Evolutionary conservation across 2,329 filamentous ascomycete genomes (phyloP), one percentile per base, ranked within the genome.

Genomic region (Aspergillus transmontanensis): DNA sequence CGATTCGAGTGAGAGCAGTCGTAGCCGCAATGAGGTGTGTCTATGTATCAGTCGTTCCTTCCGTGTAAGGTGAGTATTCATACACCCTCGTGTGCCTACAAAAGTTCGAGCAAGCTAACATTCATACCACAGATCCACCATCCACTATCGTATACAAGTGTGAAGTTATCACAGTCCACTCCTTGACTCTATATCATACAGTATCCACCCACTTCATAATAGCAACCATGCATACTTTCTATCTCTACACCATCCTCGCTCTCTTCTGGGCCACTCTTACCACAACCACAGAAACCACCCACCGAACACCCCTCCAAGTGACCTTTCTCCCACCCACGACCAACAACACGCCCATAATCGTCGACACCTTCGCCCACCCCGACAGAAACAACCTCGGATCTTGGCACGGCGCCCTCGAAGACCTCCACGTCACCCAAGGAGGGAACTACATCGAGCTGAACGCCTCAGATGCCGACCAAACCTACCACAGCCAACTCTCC

Each of bases 341-440:
- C 34, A 46, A 30, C 46, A 43, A 21, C 16, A 54, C 63, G 28
- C 56, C 69, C 1, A 60, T 80, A 12, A 79, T 90, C 0, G 85
- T 91, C 61, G 89, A 91, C 75, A 82, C 81, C 4, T 91, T 91
- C 66, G 76, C 76, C 41, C 81, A 80, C 66, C 61, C 75, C 3
- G 76, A 81, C 64, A 81, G 76, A 30, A 91, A 91, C 70, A 82
- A 85, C 21, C 81, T 90, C 2, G 85, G 84, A 3, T 84, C 86
- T 74, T 91, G 87, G 84, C 88, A 90, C 73, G 89, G 89, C 11
- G 81, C 81, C n/a, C 87, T 88, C 54, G 87, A 90, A 63, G 81
- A 82, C 19, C 83, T 89, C 71, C 79, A 76, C 6, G 74, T 86
- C 28, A 83, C 82, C 14, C 85, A 85, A 68, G 79, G 80, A n/a